A percentile compares a stretch with the other conserved stretches of the same genome.
phyloP scores from a whole-genome alignment of 257 asterid genomes.

The Forsythia viridissima region DNA sequence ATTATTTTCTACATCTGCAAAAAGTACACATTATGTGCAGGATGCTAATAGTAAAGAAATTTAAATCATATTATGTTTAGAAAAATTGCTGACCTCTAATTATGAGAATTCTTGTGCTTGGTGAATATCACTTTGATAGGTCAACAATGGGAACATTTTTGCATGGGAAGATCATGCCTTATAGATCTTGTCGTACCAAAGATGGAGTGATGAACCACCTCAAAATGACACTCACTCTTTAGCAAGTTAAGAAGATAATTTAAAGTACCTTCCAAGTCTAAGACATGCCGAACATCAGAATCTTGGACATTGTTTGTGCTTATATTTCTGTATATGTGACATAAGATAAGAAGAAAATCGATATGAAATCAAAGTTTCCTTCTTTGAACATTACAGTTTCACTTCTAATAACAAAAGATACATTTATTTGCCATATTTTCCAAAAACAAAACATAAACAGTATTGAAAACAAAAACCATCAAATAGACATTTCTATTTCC shows the following conservation, averaged over 20 bases:
- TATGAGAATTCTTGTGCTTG: too few relatives aligned
- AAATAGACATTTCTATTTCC: not conserved
- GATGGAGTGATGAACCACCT: too few relatives aligned
- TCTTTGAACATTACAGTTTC: not conserved
- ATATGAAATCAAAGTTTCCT: not conserved
- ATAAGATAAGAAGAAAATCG: slow-evolving; percentile 20
- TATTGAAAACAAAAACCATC: not conserved
- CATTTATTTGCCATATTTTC: not conserved
- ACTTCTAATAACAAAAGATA: not conserved
- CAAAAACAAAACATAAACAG: not conserved
- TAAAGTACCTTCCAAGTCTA: slow-evolving; percentile 74
- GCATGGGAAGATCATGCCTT: too few relatives aligned
- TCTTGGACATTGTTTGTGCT: slow-evolving; percentile 44
- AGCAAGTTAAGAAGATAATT: slow-evolving; percentile 63
- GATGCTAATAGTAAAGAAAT: not conserved
- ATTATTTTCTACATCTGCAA: not conserved
- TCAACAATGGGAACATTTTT: too few relatives aligned
- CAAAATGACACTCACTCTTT: not conserved
- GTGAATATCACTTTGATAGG: too few relatives aligned
- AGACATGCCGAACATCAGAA: slow-evolving; percentile 83
- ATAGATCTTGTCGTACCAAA: too few relatives aligned
- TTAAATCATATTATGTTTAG: not conserved
- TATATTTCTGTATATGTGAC: slow-evolving; percentile 93
- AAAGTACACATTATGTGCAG: not conserved
- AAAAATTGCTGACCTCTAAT: slow-evolving; percentile 21